Evolutionary conservation across 371 early-diverging fungal species (phyloP), one percentile per base, ranked within the genome.

Genomic region (Conidiobolus incongruus): DNA sequence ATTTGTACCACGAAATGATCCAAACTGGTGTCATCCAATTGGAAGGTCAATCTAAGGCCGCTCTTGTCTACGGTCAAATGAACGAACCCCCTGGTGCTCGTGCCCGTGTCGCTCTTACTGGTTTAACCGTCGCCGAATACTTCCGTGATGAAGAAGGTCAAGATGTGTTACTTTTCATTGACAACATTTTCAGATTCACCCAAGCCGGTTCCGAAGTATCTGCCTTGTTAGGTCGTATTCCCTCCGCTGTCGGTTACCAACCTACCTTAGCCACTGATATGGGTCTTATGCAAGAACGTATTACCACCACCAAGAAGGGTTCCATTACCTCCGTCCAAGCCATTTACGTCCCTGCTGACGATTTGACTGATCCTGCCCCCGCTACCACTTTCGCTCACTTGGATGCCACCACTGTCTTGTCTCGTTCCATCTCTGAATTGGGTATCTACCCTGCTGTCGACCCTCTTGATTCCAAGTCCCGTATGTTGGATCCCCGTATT

Each of bases 11-110:
- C 71, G 93, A 92, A 68, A 92, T 92, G 93, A 81, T 82, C 52
- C 68, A 74, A 49, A 74, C 89, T 37, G 89, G 89, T 69, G 90
- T 90, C 63, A 92, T 92, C 68, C 67, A 88, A 66, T 76, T 90
- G 52, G 84, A 86, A 28, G 90, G 90, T 52, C 75, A 78, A 42
- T 88, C 88, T 60, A 90, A 93, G 77, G 84, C 85, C 52, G 90
- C 91, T 26, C 75, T 90, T 44, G 93, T 94, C 50, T 94, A 84
- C 71, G 95, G 95, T 52, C 92, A 94, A 70, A 94, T 94, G 95
- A 94, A 94, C 85, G 95, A 94, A 69, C 93, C 95, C 65, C 95
- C 95, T 52, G 95, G 95, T 66, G 95, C 95, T 56, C 90, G 95
- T 83, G 95, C 95, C 53, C 90, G 95, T 83, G 95, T 94, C 45